A percentile compares a stretch with the other conserved stretches of the same genome.
Evolutionary conservation across 352 stramenopile species (phyloP).

Genomic region (Globisporangium cystogenes): DNA sequence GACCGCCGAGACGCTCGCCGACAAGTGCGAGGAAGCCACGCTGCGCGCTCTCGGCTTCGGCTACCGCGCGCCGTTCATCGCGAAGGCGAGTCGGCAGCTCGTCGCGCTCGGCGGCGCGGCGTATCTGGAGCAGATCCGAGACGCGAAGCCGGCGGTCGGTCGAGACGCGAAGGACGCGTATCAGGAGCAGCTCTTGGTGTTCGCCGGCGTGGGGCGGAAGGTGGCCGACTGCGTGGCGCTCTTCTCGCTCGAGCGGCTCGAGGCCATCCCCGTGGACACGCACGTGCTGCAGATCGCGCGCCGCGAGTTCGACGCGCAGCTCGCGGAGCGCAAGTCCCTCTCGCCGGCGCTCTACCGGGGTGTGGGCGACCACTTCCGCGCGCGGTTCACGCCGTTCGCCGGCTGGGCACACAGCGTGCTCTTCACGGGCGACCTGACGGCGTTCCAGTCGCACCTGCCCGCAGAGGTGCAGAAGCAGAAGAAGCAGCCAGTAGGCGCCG

Average conservation of each 20-base stretch:
- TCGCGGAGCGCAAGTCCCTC: slow-evolving; percentile 60
- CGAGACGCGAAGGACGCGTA: slow-evolving; percentile 15
- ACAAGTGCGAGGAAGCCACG: slow-evolving; percentile 71
- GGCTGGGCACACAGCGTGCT: slow-evolving; percentile 90
- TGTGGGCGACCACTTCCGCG: slow-evolving; percentile 92
- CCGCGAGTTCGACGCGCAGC: slow-evolving; percentile 58
- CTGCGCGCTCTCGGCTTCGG: slow-evolving; percentile 85
- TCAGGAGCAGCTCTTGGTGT: slow-evolving; percentile 57
- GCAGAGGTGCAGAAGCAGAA: slow-evolving; percentile 11
- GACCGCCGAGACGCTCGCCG: slow-evolving; percentile 63
- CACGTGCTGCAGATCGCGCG: slow-evolving; percentile 97
- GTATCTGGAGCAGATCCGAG: slow-evolving; percentile 58
- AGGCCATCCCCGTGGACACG: slow-evolving; percentile 95
- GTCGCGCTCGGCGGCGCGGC: slow-evolving; percentile 46
- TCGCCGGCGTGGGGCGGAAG: slow-evolving; percentile 90
- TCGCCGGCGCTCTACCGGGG: slow-evolving; percentile 80
- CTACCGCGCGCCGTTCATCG: slow-evolving; percentile 87
- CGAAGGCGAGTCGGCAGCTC: slow-evolving; percentile 75
- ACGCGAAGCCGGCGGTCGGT: slow-evolving; percentile 10
- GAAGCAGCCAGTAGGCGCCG: too few relatives aligned
- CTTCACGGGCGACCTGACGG: slow-evolving; percentile 42
- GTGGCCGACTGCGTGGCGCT: slow-evolving; percentile 97
- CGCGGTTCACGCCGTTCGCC: slow-evolving; percentile 83
- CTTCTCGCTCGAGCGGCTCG: slow-evolving; percentile 92
- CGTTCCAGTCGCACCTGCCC: slow-evolving; percentile 26